Conservation (phyloP, 768 basidiomycete species). For the Goffeauzyma gilvescens region DNA sequence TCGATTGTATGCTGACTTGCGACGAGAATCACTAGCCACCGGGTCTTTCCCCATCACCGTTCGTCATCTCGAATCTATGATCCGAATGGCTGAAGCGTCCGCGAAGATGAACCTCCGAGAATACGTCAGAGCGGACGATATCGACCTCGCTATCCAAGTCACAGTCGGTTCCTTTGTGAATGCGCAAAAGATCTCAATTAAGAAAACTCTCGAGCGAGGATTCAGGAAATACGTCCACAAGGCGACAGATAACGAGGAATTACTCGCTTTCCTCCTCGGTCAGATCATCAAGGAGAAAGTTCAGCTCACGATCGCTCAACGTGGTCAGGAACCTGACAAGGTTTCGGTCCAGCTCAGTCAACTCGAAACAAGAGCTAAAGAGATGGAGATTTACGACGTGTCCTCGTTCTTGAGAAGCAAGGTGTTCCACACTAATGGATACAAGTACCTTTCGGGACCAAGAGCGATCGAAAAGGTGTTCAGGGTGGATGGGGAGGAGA, state of each 20-base stretch:
- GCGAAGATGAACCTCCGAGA: conserved; percentile 96
- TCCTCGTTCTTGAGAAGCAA: conserved; percentile 66
- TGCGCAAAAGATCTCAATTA: conserved; percentile 95
- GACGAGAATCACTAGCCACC: conserved; percentile 86
- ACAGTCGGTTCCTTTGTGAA: conserved; percentile 85
- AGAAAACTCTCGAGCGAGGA: conserved; percentile 88
- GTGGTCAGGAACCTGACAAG: conserved; percentile 45
- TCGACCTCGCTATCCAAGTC: conserved; percentile 90
- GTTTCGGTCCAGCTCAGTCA: conserved; percentile 60
- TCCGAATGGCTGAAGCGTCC: conserved; percentile 94
- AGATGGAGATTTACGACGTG: conserved; percentile 86
- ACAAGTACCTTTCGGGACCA: conserved; percentile 38
- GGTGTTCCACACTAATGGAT: conserved; percentile 75
- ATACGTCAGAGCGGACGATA: conserved; percentile 86
- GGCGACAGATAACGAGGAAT: conserved; percentile 85
- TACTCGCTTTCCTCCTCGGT: conserved; percentile 83
- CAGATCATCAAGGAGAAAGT: conserved; percentile 83
- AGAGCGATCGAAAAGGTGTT: conserved; percentile 28
- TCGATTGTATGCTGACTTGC: conserved; percentile 80
- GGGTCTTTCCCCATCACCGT: conserved; percentile 99
- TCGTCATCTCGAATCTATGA: conserved; percentile 95
- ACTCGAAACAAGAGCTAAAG: conserved; percentile 78
- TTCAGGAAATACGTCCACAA: conserved; percentile 96
- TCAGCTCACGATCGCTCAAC: conserved; percentile 46
- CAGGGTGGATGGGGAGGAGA: conserved; percentile 9